phyloP scores from a whole-genome alignment of 805 yeast genomes.

The Saturnispora halmiae region DNA sequence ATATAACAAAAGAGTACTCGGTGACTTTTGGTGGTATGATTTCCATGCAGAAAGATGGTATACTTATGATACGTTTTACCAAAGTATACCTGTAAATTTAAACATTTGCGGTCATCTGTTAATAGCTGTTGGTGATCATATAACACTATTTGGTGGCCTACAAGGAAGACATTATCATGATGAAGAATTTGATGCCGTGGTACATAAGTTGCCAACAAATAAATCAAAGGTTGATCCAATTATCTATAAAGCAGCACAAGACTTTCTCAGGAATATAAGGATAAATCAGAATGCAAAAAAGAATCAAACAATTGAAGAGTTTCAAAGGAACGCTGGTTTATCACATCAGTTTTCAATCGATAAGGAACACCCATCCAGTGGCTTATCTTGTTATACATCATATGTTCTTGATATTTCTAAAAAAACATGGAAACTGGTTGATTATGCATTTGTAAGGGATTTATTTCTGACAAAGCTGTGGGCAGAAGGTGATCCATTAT shows the following conservation, averaged over 20 bases:
- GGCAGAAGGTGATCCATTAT: neutral
- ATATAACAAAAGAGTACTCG: slow-evolving; percentile 26
- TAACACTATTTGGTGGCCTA: slow-evolving; percentile 23
- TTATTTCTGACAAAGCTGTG: neutral
- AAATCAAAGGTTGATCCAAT: neutral
- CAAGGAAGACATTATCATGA: slow-evolving; percentile 13
- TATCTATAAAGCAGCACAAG: neutral
- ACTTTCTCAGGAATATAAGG: neutral
- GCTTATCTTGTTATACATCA: slow-evolving; percentile 7
- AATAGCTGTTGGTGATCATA: slow-evolving; percentile 14
- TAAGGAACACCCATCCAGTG: neutral
- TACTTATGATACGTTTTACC: slow-evolving; percentile 15
- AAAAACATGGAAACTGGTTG: slow-evolving; percentile 17
- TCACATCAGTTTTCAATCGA: neutral
- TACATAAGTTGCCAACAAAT: neutral
- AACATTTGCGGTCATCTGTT: slow-evolving; percentile 23
- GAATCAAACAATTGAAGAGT: neutral
- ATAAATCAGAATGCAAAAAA: neutral
- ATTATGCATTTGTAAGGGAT: slow-evolving; percentile 8
- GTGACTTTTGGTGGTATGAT: slow-evolving; percentile 46
- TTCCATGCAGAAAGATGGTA: slow-evolving; percentile 37
- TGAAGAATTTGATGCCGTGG: neutral
- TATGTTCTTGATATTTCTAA: slow-evolving; percentile 17
- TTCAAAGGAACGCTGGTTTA: slow-evolving; percentile 5
- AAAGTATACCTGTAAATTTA: neutral